Base-by-base conservation (phyloP, 352 stramenopile species). In the Pythium volutum region DNA sequence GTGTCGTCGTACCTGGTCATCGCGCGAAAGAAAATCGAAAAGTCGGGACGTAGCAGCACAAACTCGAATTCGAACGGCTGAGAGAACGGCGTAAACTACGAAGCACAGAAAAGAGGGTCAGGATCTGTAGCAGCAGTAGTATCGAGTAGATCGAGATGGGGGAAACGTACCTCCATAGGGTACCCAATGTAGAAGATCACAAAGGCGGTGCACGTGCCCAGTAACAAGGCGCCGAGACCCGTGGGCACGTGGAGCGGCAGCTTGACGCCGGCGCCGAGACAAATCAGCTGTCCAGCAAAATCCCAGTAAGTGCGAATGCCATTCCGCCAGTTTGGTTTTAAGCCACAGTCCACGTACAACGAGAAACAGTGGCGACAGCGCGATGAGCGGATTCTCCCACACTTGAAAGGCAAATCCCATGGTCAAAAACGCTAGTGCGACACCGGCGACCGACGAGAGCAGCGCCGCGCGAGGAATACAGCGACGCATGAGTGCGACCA, bases 391-490 rank as follows among this genome's bases (percentile, higher is more conserved):
- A 43, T 77, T 76, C 22, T 74, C 59, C 62, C 73, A 81, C 29
- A 81, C 69, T 66, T 81, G 55, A 29, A 77, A 74, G 12, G 73
- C 69, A 49, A 81, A 81, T 10, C 60, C 69, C 73, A 81, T 81
- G 4, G 70, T 69, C 18, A 81, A 61, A 22, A 76, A 77, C 16
- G 70, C 71, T 4, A 81, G 65, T 6, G 67, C 63, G 27, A 77
- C 65, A 16, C 73, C 73, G 0, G 73, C 71, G 9, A 81, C 69
- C n/a, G 73, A 74, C 15, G 73, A 57, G 4, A 77, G 62, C 45
- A 81, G 55, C 34, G 73, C 73, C 0, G 73, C 73, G 3, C 63
- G 56, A 14, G 73, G 73, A 7, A 81, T 74, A 27, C 52, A 60
- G 14, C 57, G 49, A 10, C 66, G 63, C 46, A 81, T 71, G 3